Evolutionary conservation across 306 rosid species (phyloP), one percentile per base, ranked within the genome.

Genomic region (Ceratonia siliqua): DNA sequence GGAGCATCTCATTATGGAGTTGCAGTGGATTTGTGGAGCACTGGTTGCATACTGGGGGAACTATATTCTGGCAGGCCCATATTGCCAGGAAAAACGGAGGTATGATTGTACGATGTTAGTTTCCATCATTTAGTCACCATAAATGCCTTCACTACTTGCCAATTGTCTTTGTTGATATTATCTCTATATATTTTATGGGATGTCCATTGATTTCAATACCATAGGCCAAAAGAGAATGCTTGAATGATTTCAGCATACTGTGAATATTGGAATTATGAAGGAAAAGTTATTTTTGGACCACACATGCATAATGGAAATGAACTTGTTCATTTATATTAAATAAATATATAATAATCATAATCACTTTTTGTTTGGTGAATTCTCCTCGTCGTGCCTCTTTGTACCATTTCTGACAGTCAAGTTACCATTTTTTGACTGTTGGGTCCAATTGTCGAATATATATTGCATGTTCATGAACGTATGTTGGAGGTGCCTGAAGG

Each of bases 61-160:
- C 83, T 94, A 62, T 91, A 88, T 78, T 25, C 87, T 70, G 94
- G 98, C 79, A 87, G 85, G 82, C 98, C 98, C 20, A 88, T 94
- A 81, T 85, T 94, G 63, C 98, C 96, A 2, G 98, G 97, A 74
- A 94, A 91, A 87, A 94, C 98, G 0, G 98, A 94, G 98, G 98
- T 94, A 79, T 62, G 56, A 41, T 63, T 68, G 49, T 70, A 18
- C 35, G 43, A 46, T 69, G 59, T 17, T 35, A 38, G 20, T 67
- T 73, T 68, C 32, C 42, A 8, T 15, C 18, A 45, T 68, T 18
- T 55, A n/a, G 33, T 42, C 41, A 46, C 54, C 69, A 12, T 65
- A 82, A 50, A 24, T 77, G 58, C 30, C 61, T 46, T 61, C 46
- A 21, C 61, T 53, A 33, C 65, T 27, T 62, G 13, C 32, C 33